Base-by-base conservation (phyloP, 2,329 filamentous ascomycete genomes). In the Lachnellula subtilissima region DNA sequence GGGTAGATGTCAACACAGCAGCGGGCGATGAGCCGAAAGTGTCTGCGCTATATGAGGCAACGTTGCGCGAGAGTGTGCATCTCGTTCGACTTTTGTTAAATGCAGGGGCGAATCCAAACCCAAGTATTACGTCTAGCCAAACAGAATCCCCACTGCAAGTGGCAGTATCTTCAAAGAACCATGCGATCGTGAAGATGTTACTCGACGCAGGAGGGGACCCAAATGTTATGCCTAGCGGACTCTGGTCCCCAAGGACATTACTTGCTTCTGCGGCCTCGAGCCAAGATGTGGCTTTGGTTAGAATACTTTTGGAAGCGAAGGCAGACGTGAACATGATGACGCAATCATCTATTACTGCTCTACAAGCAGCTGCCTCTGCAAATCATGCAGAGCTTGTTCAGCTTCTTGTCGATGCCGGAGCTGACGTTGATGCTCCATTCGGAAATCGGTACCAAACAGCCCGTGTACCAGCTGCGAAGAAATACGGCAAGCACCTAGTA, bases 141-240 rank as follows among this genome's bases (percentile, higher is more conserved):
- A 45, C 32, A 43, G n/a, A 11, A 47, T 53, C 57, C 37, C 58
- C 58, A 56, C 53, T 60, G 11, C 55, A 56, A 56, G 42, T n/a
- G 28, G 52, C 57, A 25, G 46, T 62, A 25, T 35, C 35, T 36
- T 28, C 52, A 43, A 53, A 55, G 12, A 49, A 58, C 37, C 39
- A 54, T 42, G 50, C 57, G 50, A 54, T 59, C 39, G 50, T 57
- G 22, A 59, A 54, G 46, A 52, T 57, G 28, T 46, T 63, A 45
- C 48, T 63, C 36, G 40, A 56, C 39, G 55, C 52, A 22, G 19
- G 19, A 22, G 19, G 19, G 19, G 19, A 22, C 19, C 19, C 19
- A 3, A 22, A 22, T 22, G 19, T 22, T 22, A 22, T 22, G 19
- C 19, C 19, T 22, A 3, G 19, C 19, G 19, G 19, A 22, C 19